A percentile compares a stretch with the other conserved stretches of the same genome.
Evolutionary conservation across 208 protist species (phyloP).

Genomic region (Leptomonas seymouri): DNA sequence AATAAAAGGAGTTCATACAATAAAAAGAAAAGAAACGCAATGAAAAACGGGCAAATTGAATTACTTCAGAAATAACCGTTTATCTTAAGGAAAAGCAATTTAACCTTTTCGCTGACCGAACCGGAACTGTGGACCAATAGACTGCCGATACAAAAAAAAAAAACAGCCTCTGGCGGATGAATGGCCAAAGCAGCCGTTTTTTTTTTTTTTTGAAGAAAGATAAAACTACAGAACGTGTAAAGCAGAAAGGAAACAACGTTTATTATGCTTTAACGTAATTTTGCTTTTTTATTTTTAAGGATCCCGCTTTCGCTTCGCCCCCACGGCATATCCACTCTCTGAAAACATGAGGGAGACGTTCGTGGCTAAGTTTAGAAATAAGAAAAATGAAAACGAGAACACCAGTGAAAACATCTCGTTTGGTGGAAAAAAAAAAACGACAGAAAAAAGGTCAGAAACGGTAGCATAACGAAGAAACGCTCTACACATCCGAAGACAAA

Average conservation of each 20-base stretch:
- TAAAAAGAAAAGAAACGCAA: not conserved
- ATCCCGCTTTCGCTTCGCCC: not conserved
- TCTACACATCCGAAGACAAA: slow-evolving; percentile 3
- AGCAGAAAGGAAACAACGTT: not conserved
- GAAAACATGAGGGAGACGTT: not conserved
- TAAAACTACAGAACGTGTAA: no score
- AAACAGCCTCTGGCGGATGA: no score
- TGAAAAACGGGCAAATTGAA: no score
- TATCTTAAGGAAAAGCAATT: no score
- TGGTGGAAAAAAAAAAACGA: slow-evolving; percentile 8
- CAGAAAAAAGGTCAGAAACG: not conserved
- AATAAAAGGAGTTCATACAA: not conserved
- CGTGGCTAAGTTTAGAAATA: not conserved
- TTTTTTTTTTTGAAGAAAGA: no score
- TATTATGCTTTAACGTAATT: not conserved
- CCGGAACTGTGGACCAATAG: no score
- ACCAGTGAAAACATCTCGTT: not conserved
- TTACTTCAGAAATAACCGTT: no score
- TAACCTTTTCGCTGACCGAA: no score
- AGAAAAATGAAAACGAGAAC: slow-evolving; percentile 19
- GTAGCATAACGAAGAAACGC: slow-evolving; percentile 8
- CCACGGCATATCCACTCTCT: not conserved
- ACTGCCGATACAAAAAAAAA: no score
- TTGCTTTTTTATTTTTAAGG: slow-evolving; percentile 13
- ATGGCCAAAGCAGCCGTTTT: no score